Percentiles rank a stretch among this genome's conserved stretches.
Evolutionary conservation across 2,329 filamentous ascomycete genomes (phyloP).

Genomic region (Cercospora sesami): DNA sequence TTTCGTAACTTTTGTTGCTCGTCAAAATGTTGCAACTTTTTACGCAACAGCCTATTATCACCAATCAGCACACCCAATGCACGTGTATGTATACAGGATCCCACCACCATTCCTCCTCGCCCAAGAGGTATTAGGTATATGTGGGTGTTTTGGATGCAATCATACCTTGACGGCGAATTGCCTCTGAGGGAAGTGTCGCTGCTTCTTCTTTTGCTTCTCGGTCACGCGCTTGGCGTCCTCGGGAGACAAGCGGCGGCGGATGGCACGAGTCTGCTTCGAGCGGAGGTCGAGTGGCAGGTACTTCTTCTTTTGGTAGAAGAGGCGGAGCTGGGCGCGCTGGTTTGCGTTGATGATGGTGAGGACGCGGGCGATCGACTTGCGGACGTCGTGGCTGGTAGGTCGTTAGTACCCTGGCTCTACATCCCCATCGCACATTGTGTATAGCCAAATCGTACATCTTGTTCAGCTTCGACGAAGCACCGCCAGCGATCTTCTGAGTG

Average conservation of each 20-base stretch:
- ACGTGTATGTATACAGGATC: neutral
- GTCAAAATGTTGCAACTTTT: neutral
- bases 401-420: constrained; percentile 20
- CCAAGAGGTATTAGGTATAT: constrained; percentile 18
- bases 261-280: constrained; percentile 96
- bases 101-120: constrained; percentile 19
- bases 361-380: constrained; percentile 98
- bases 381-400: constrained; percentile 80
- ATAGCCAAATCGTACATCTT: constrained; percentile 73
- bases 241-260: constrained; percentile 90
- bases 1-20: constrained; percentile 11
- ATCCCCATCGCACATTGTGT: constrained; percentile 3
- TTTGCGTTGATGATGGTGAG: constrained; percentile 99
- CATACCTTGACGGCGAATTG: constrained; percentile 97
- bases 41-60: constrained; percentile 11
- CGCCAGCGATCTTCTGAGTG: constrained; percentile 95
- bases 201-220: constrained; percentile 96
- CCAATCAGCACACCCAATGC: constrained; percentile 5
- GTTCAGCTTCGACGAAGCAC: constrained; percentile 91
- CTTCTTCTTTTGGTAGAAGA: constrained; percentile 99
- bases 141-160: constrained; percentile 15
- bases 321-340: constrained; percentile 94
- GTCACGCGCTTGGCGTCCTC: constrained; percentile 82
- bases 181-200: constrained; percentile 94
- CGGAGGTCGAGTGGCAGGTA: constrained; percentile 98